These are phyloP conservation scores for Funneliformis geosporum DNA, from an alignment of 192 early-diverging fungal genomes.

Conservation along the genomic window DNA sequence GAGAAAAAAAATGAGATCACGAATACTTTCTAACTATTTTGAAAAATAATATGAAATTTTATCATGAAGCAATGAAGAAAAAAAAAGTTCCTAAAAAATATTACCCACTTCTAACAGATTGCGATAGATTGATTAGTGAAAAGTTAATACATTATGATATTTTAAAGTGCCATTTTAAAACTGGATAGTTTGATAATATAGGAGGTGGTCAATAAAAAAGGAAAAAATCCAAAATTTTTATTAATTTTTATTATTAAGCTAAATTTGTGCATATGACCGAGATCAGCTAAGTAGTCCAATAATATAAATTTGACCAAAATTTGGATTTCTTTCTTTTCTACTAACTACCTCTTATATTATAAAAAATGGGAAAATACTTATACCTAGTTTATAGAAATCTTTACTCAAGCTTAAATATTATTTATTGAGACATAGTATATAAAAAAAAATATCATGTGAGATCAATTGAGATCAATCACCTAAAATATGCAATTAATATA, in stretches of 20 bases:
- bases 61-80: conserved; percentile 9
- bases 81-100: conserved; percentile 14
- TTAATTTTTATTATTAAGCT: too few relatives aligned
- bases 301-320: too few relatives aligned
- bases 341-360: too few relatives aligned
- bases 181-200: conserved; percentile 2
- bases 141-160: conserved; percentile 10
- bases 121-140: conserved; percentile 7
- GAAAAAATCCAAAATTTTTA: too few relatives aligned
- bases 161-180: conserved; percentile 9
- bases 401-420: background rate
- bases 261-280: too few relatives aligned
- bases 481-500: too few relatives aligned
- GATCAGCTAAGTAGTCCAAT: too few relatives aligned
- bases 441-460: too few relatives aligned
- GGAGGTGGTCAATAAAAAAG: too few relatives aligned
- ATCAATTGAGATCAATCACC: too few relatives aligned
- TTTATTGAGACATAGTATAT: too few relatives aligned
- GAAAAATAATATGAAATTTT: conserved; percentile 3
- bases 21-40: background rate
- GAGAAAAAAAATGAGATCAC: conserved; percentile 14
- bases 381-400: conserved; percentile 23
- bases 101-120: conserved; percentile 18
- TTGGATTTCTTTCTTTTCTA: too few relatives aligned
- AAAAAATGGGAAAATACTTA: conserved; percentile 18